Conservation (phyloP, 1,284 basidiomycete species). For the Porodaedalea pini region DNA sequence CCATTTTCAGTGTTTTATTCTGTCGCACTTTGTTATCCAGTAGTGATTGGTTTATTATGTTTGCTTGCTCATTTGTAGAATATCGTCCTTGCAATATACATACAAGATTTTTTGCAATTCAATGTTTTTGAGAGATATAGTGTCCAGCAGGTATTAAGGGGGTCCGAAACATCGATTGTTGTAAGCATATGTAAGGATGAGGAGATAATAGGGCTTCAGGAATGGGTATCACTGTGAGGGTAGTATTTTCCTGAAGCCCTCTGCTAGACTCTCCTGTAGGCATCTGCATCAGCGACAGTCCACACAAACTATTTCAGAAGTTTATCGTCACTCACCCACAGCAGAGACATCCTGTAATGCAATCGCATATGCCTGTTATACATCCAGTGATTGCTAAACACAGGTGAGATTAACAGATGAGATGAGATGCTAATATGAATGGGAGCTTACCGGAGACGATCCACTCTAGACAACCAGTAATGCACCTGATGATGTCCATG, state of each 20-base stretch:
- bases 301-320: background rate
- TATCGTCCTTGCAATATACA: no score
- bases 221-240: background rate
- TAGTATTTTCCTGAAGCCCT: constrained; percentile 19
- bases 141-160: no score
- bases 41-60: no score
- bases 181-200: no score
- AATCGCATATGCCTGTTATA: constrained; percentile 19
- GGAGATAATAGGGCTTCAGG: constrained; percentile 11
- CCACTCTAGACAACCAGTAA: constrained; percentile 22
- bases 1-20: no score
- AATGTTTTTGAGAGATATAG: no score
- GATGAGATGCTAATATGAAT: background rate
- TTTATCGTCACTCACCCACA: constrained; percentile 19
- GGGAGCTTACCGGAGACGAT: constrained; percentile 20
- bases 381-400: constrained; percentile 21
- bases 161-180: no score
- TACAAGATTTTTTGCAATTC: no score
- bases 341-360: constrained; percentile 22
- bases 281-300: no score
- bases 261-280: constrained; percentile 12
- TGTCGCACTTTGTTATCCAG: no score
- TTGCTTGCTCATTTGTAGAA: no score
- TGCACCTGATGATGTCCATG: constrained; percentile 20
- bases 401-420: background rate